Evolutionary conservation across 2,329 filamentous ascomycete genomes (phyloP).

Genomic region (Annulohypoxylon truncatum): DNA sequence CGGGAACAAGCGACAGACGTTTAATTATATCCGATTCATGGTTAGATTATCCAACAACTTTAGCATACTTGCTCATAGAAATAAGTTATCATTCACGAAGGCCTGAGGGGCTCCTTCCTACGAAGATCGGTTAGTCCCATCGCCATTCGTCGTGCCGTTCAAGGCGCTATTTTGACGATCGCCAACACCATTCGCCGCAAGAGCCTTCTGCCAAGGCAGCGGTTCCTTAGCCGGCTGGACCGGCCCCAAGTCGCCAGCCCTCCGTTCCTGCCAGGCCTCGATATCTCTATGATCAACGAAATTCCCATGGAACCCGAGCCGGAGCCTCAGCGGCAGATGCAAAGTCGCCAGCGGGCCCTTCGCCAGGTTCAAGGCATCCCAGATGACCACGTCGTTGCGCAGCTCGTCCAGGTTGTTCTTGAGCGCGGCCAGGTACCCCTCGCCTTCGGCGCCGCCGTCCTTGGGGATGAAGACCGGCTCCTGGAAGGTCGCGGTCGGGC

Average conservation of each 20-base stretch:
- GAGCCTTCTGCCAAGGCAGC: constrained; percentile 54
- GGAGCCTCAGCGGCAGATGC: constrained; percentile 56
- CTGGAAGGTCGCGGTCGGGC: constrained; percentile 60
- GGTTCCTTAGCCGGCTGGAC: constrained; percentile 53
- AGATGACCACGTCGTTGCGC: constrained; percentile 58
- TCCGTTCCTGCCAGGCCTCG: constrained; percentile 55
- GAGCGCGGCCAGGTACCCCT: constrained; percentile 62
- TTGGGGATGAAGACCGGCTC: constrained; percentile 65
- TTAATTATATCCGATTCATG: background rate
- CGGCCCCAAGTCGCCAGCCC: constrained; percentile 55
- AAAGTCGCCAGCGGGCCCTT: constrained; percentile 55
- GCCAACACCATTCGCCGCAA: constrained; percentile 17
- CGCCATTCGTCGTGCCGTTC: constrained; percentile 29
- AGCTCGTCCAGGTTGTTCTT: constrained; percentile 59
- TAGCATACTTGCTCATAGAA: background rate
- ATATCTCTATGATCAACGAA: constrained; percentile 57
- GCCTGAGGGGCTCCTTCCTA: background rate
- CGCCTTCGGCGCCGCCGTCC: constrained; percentile 57
- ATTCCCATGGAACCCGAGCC: constrained; percentile 58
- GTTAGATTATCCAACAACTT: background rate
- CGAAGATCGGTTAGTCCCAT: constrained; percentile 19
- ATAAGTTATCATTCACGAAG: background rate
- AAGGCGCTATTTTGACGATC: constrained; percentile 1
- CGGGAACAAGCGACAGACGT: background rate
- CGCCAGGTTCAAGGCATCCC: constrained; percentile 54